Evolutionary conservation across 1,284 basidiomycete genomes (phyloP), one percentile per base, ranked within the genome.

Genomic region (Moesziomyces antarcticus): DNA sequence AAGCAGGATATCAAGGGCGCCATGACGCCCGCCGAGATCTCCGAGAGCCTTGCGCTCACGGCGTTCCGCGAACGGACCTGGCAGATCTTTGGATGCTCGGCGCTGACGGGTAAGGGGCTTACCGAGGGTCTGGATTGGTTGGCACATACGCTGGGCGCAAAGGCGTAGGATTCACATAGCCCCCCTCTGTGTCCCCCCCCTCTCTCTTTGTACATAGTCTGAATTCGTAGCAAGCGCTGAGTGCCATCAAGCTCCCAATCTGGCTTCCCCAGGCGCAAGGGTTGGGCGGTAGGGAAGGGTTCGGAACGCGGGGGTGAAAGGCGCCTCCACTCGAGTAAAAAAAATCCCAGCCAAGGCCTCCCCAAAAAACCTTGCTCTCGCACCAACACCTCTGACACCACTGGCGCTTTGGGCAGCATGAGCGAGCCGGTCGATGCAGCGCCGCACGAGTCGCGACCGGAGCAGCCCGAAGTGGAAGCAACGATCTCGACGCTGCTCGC

Each of bases 21-120:
- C 45, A 78, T 87, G 66, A 86, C 84, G 9, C 85, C 87, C 0
- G 86, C 86, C 1, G 86, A 87, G 67, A 86, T 87, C 18, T 86
- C 86, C 0, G 85, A 86, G 56, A 85, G 85, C 8, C 75, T 87
- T 14, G 84, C 84, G 3, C 75, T 87, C 48, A 87, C 87, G 5
- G 84, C 85, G 58, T 81, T 87, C 49, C 80, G 85, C 52, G 85
- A 87, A 56, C 74, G 83, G 40, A 86, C 87, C 56, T 87, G 87
- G 86, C 87, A 87, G 79, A 87, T 87, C 58, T 85, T 87, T 79
- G 86, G 86, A 14, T 87, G 86, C 71, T 85, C 85, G 40, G 87
- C 86, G 9, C 78, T 87, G 52, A 87, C 86, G 0, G 84, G 84
- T 3, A 80, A 79, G 46, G 84, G 80, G 49, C 60, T 82, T 54